Evolutionary conservation across 352 stramenopile species (phyloP).

Genomic region (Phytophthora aleatoria): DNA sequence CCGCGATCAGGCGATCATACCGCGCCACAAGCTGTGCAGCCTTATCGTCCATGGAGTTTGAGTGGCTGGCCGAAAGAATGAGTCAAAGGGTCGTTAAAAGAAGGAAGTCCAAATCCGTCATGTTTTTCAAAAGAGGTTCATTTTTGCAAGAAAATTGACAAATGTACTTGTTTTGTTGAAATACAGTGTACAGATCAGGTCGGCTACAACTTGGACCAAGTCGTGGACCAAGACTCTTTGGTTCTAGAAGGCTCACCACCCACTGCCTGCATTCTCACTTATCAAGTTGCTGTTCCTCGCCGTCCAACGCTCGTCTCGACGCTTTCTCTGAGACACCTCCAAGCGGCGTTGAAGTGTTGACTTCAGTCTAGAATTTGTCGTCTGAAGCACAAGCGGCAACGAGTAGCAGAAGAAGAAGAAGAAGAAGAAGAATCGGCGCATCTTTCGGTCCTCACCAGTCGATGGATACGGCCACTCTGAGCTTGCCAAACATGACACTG

Average conservation of each 20-base stretch:
- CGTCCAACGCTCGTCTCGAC: background rate
- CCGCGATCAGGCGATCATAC: constrained; percentile 68
- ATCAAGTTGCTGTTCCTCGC: background rate
- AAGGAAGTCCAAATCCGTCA: background rate
- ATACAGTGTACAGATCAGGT: background rate
- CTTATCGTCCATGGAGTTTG: constrained; percentile 18
- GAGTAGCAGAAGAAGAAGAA: background rate
- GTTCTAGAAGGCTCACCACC: background rate
- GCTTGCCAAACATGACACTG: constrained; percentile 12
- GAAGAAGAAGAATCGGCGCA: background rate
- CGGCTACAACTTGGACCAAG: background rate
- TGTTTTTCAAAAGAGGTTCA: background rate
- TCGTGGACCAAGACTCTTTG: background rate
- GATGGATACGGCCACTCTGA: constrained; percentile 2
- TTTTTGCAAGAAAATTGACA: constrained; percentile 1
- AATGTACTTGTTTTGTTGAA: background rate
- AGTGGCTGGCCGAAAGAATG: constrained; percentile 22
- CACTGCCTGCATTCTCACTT: background rate
- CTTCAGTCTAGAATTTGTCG: constrained; percentile 20
- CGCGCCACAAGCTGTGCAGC: constrained; percentile 29
- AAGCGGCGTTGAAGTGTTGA: constrained; percentile 2
- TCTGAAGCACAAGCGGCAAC: background rate
- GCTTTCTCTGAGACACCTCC: constrained; percentile 9
- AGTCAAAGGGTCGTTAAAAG: background rate
- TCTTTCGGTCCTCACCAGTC: background rate